phyloP scores from a whole-genome alignment of 306 rosid species.

The Acacia confusa region DNA sequence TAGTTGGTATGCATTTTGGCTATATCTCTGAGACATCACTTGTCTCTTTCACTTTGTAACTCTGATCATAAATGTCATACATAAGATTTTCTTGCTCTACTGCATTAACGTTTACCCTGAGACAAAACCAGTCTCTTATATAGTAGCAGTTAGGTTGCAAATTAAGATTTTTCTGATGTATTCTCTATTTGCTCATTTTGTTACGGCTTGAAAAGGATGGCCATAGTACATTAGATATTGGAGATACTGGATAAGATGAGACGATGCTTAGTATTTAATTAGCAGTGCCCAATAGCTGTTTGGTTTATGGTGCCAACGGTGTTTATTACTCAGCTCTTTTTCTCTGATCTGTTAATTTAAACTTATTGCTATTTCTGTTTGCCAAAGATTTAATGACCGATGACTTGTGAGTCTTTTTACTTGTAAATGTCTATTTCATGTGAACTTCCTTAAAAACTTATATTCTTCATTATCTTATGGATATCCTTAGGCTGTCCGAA shows the following conservation, averaged over 20 bases:
- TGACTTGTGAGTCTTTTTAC: not conserved
- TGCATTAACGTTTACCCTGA: not conserved
- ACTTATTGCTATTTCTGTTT: not conserved
- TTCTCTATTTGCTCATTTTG: constrained; percentile 2
- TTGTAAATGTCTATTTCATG: not conserved
- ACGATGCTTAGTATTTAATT: not conserved
- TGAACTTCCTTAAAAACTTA: constrained; percentile 19
- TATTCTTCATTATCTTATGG: constrained; percentile 25
- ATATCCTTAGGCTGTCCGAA: constrained; percentile 68
- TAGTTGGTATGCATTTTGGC: not conserved
- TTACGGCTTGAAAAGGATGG: not conserved
- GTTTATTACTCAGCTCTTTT: not conserved
- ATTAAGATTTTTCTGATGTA: not conserved
- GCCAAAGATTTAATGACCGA: not conserved
- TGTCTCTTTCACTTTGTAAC: not conserved
- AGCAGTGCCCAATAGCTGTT: not conserved
- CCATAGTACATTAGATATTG: not conserved
- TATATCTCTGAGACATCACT: not conserved
- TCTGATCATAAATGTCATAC: not conserved
- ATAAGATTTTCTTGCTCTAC: not conserved
- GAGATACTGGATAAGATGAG: constrained; percentile 4
- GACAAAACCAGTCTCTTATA: not conserved
- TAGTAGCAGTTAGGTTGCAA: not conserved
- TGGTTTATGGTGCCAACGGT: constrained; percentile 17
- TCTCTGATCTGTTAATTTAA: not conserved